Conservation (phyloP, 179 eudicot species). For the Sideroxylon spinosum region DNA sequence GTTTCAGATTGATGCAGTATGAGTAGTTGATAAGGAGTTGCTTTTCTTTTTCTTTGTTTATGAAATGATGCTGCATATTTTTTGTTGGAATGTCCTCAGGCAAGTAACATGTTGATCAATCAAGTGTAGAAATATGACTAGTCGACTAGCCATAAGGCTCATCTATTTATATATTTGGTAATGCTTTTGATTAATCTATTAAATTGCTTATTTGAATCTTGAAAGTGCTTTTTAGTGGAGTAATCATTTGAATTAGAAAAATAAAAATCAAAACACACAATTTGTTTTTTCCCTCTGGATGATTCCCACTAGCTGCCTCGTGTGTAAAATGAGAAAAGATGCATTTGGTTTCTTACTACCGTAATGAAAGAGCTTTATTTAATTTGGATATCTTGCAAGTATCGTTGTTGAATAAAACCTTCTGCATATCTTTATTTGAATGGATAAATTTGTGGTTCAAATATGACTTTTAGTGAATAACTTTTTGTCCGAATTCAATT, state of each 20-base stretch:
- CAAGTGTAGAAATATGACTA: not conserved
- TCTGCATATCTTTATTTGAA: not conserved
- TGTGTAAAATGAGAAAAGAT: not conserved
- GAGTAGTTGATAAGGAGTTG: not conserved
- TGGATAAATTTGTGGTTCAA: not conserved
- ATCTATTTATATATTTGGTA: not conserved
- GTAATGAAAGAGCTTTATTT: not conserved
- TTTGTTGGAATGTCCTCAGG: not conserved
- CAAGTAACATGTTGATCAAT: not conserved
- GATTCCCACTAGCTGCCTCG: not conserved
- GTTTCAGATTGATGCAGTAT: slow-evolving; percentile 3
- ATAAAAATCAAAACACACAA: not conserved
- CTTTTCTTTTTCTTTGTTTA: not conserved
- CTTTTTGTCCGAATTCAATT: not conserved
- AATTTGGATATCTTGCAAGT: not conserved
- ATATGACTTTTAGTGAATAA: not conserved
- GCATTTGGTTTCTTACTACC: not conserved
- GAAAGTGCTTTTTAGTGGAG: not conserved
- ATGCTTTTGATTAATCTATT: not conserved
- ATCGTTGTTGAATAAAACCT: not conserved
- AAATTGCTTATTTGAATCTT: not conserved
- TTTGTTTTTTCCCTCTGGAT: not conserved
- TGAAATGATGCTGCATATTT: not conserved
- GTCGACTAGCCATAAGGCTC: not conserved
- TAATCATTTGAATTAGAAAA: not conserved